phyloP scores from a whole-genome alignment of 2,329 filamentous ascomycete genomes.

The Sclerotinia borealis region DNA sequence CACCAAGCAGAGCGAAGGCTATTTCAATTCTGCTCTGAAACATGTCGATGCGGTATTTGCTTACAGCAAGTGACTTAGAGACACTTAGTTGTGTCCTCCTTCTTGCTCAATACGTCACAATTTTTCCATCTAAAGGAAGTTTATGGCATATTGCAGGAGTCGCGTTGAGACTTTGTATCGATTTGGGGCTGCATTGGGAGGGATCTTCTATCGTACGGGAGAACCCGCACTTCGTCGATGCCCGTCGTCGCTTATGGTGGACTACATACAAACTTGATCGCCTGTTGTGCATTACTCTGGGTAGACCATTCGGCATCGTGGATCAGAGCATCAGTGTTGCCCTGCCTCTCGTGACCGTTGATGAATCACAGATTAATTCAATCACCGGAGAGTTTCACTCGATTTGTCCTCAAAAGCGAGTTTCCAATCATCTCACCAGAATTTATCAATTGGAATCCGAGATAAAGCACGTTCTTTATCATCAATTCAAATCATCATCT shows the following conservation, averaged over 20 bases:
- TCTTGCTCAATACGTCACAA: constrained; percentile 31
- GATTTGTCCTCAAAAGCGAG: constrained; percentile 27
- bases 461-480: constrained; percentile 33
- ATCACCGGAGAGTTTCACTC: constrained; percentile 11
- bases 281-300: constrained; percentile 29
- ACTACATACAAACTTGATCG: constrained; percentile 30
- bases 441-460: constrained; percentile 33
- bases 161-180: constrained; percentile 32
- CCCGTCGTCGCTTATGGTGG: constrained; percentile 28
- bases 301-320: constrained; percentile 30
- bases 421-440: constrained; percentile 30
- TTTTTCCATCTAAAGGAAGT: constrained; percentile 32
- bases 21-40: constrained; percentile 32
- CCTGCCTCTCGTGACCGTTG: constrained; percentile 23
- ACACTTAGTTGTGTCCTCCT: constrained; percentile 31
- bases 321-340: constrained; percentile 26
- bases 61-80: constrained; percentile 33
- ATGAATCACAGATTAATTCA: neutral
- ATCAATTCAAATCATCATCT: constrained; percentile 24
- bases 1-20: constrained; percentile 32
- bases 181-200: constrained; percentile 34
- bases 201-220: constrained; percentile 22
- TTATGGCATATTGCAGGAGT: constrained; percentile 34
- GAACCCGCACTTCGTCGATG: constrained; percentile 24
- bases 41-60: constrained; percentile 30